Base-by-base conservation (phyloP, 2,329 filamentous ascomycete species). In the Ilyonectria robusta region DNA sequence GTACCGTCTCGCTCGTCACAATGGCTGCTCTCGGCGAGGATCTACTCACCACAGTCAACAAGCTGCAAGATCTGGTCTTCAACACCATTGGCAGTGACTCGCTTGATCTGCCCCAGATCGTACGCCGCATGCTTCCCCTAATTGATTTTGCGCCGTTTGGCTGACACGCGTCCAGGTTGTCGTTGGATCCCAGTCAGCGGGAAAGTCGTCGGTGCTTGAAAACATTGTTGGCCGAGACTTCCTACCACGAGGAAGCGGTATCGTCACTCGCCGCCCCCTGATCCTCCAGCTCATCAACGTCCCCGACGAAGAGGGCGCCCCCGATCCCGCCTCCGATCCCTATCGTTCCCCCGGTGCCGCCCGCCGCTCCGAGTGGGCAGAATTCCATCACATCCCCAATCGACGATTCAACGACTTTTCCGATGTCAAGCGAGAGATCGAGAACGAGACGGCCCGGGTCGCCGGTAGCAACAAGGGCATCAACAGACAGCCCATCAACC, bases 11-110 rank as follows among this genome's bases (percentile, higher is more conserved):
- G 21, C 67, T 66, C 74, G 73, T 77, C 78, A 78, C 69, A 80
- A 99, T 98, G 96, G 93, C 96, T 80, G 91, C 95, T 78, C 91
- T 99, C 77, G 95, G 96, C 79, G 96, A 99, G 83, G 95, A 99
- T 84, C 87, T 99, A 83, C 90, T 99, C 81, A 91, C 90, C 76
- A 97, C 94, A 72, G 96, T 99, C 85, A 99, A 99, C 87, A 97
- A 97, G 87, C 88, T 99, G 78, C 96, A 99, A 84, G 96, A 98
- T 83, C 85, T 99, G 79, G 96, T 99, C 78, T 99, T 99, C 87
- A 99, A 99, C 85, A 99, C 96, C 75, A 99, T 99, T 82, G 96
- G 96, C 83, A 98, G 95, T 86, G 96, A 99, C 83, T 98, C 95
- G 59, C 89, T 99, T 68, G 96, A 99, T 83, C 86, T 99, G 65